These are phyloP conservation scores for Eucalyptus lansdowneana DNA, from an alignment of 345 rosid genomes.

Conservation along the genomic window DNA sequence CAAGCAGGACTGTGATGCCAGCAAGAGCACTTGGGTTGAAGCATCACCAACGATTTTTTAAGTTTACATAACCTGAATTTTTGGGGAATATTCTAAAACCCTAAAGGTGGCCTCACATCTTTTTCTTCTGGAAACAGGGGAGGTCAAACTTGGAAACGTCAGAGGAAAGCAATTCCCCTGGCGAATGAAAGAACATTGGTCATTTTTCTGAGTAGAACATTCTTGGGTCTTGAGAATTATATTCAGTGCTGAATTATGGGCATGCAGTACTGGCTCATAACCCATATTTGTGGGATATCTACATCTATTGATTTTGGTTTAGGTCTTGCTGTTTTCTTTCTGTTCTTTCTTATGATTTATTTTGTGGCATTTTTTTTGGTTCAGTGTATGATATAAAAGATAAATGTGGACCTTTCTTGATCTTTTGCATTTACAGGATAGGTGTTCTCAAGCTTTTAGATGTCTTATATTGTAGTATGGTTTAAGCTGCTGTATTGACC, in stretches of 20 bases:
- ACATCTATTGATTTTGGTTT: not conserved
- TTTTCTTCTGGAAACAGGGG: not conserved
- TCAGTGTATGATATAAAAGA: not conserved
- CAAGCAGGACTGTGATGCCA: not conserved
- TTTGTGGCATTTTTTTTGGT: not conserved
- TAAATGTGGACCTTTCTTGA: not conserved
- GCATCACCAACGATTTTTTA: not conserved
- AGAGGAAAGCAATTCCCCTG: not conserved
- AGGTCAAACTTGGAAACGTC: not conserved
- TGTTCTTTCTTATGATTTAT: not conserved
- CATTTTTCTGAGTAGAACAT: not conserved
- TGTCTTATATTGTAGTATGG: not conserved
- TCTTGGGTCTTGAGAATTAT: not conserved
- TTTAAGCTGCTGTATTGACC: not conserved
- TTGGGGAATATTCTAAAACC: not conserved
- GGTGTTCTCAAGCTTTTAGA: not conserved
- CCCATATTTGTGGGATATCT: not conserved
- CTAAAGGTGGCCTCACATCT: not conserved
- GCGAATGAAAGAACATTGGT: not conserved
- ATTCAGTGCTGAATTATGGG: not conserved
- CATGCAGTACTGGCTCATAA: not conserved
- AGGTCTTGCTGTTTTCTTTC: not conserved
- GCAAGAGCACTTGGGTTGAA: not conserved
- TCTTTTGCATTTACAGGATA: not conserved
- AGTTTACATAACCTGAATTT: not conserved